Conservation (phyloP, 2,329 filamentous ascomycete species). For the Xylaria digitata region DNA sequence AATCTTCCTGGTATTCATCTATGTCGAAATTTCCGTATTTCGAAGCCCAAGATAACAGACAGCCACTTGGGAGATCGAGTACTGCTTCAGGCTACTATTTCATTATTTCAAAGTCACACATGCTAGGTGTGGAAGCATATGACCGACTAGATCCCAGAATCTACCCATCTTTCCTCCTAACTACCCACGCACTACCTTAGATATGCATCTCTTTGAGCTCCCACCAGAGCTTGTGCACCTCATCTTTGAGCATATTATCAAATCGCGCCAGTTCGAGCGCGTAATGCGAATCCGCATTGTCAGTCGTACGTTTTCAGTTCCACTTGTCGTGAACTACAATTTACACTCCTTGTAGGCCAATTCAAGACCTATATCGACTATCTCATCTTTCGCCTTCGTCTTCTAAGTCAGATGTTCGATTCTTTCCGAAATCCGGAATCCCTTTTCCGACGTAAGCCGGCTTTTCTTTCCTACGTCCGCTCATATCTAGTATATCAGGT, state of each 20-base stretch:
- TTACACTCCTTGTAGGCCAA: conserved; percentile 3
- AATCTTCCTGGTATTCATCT: no score
- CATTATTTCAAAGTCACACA: no score
- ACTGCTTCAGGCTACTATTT: no score
- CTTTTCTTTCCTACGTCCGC: background rate
- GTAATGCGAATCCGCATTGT: conserved; percentile 34
- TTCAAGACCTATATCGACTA: conserved; percentile 21
- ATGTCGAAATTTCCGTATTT: no score
- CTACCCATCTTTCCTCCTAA: no score
- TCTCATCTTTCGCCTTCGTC: conserved; percentile 10
- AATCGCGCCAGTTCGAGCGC: conserved; percentile 19
- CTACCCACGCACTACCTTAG: no score
- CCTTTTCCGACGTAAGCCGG: background rate
- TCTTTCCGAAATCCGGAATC: no score
- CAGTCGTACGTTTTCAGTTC: conserved; percentile 15
- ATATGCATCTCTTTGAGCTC: conserved; percentile 31
- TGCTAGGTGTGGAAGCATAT: no score
- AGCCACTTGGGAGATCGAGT: no score
- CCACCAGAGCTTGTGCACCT: conserved; percentile 26
- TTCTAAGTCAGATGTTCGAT: background rate
- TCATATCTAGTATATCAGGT: conserved; percentile 13
- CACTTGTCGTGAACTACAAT: background rate
- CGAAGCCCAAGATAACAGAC: no score
- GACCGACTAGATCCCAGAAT: no score
- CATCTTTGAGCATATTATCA: conserved; percentile 28